Base-by-base conservation (phyloP, 1,284 basidiomycete species). In the Trametes polyzona region DNA sequence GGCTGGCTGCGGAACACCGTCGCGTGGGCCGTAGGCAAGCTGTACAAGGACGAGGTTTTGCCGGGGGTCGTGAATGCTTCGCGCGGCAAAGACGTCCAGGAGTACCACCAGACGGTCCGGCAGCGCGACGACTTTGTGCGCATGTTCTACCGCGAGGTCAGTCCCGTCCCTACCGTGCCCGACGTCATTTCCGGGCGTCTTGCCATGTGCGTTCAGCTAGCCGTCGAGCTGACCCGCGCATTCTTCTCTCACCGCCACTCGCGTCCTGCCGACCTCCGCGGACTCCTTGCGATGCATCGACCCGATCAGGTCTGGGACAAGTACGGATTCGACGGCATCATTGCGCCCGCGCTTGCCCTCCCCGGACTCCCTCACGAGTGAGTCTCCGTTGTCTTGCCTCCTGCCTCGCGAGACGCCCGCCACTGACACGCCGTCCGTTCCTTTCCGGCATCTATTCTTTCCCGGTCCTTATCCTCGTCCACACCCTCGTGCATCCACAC, bases 321-420 rank as follows among this genome's bases (percentile, higher is more conserved):
- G 54, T 67, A 87, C 53, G 68, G 72, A 0, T 81, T 94, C 23
- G 93, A 96, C 68, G 88, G 83, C 0, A 83, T 95, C 51, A 83
- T 95, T 32, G 86, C 85, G 10, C 91, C 92, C 5, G 83, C 87
- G 1, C 86, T 88, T 64, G 84, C 90, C 2, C 62, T 88, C 16
- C 92, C 92, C 4, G 86, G 86, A 52, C 65, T 92, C 4, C 86
- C 87, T 12, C 87, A 93, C 62, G 86, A 83, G 87, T 88, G 64
- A 63, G 79, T 54, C 78, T 53, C 8, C 10, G 33, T 14, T 24
- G 32, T 27, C 27, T 14, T 16, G 32, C 12, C 14, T 14, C 23
- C 37, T 39, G 52, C 52, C 19, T n/a, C 19, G 54, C n/a, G 14
- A n/a, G n/a, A n/a, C n/a, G n/a, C 39, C 19, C 39, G 19, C 39